Base-by-base conservation (phyloP, 139 green algal genomes). In the Volvox africanus region DNA sequence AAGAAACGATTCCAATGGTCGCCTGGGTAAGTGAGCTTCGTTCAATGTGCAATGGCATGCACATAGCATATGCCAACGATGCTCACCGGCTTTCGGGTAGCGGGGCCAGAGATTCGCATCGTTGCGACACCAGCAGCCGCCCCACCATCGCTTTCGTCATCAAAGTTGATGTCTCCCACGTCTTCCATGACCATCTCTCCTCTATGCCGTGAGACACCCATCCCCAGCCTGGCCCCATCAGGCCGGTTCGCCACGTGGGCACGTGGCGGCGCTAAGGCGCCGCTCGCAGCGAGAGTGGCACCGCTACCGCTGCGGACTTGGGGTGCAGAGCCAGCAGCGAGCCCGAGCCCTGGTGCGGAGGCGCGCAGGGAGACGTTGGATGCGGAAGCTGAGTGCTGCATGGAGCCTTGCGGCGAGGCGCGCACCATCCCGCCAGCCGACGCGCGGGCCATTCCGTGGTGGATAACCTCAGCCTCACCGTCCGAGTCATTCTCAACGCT, bases 121-220 rank as follows among this genome's bases (percentile, higher is more conserved):
- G 44, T 61, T 1, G 24, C 69, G 6, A 89, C 24, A 24, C 69
- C 69, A 26, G 21, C 11, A 24, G 65, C 65, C 37, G 37, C 85
- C 2, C 22, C 62, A 21, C 32, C 83, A 37, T 67, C 68, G 68
- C 44, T 61, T 18, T 88, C 68, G 24, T 89, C 83, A 16, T 22
- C 69, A n/a, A 89, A 89, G 13, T 21, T n/a, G 18, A 82, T 35
- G 44, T 89, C 80, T n/a, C 50, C 85, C 26, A 82, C 12, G 18
- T 89, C 85, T 71, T 89, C 85, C 85, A 89, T 82, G 17, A 89
- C 85, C 85, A 89, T 75, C 36, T 89, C 83, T 17, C 65, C 65
- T 2, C 69, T 33, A 9, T 18, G 55, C 81, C 77, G 33, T 21
- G 33, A 20, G 26, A 21, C 9, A 26, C 79, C 37, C 20, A 21